These are phyloP conservation scores for Monosporascus sp. DNA, from an alignment of 2,329 filamentous ascomycete genomes.

Conservation along the genomic window DNA sequence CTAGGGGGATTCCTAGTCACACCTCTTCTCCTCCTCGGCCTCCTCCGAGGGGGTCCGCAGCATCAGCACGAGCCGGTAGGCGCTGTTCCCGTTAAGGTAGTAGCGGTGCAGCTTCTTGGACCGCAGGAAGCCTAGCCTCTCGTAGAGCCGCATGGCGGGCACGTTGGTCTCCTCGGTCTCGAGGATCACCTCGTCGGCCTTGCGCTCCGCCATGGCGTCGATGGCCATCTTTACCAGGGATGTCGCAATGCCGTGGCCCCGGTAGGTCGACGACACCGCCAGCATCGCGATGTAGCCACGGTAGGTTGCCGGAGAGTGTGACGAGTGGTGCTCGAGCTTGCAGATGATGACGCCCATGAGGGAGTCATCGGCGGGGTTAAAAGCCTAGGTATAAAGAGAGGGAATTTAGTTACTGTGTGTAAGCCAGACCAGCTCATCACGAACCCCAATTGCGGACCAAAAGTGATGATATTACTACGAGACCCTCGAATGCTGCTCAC, in stretches of 20 bases:
- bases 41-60: conserved; percentile 48
- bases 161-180: conserved; percentile 94
- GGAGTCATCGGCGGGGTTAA: conserved; percentile 54
- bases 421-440: background rate
- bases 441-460: too few species aligned
- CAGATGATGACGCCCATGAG: conserved; percentile 90
- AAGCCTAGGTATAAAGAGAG: conserved; percentile 37
- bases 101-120: conserved; percentile 93
- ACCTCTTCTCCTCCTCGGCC: conserved; percentile 1
- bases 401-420: background rate
- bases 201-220: conserved; percentile 77
- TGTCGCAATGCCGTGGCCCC: conserved; percentile 83
- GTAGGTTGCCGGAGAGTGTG: conserved; percentile 67
- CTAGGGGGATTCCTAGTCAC: conserved; percentile 3
- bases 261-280: conserved; percentile 75
- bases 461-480: conserved; percentile 4
- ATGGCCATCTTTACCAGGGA: conserved; percentile 85
- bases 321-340: conserved; percentile 87
- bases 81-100: conserved; percentile 93
- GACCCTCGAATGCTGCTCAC: conserved; percentile 40
- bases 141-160: conserved; percentile 87
- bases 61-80: conserved; percentile 81
- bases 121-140: conserved; percentile 83
- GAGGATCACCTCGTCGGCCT: conserved; percentile 90
- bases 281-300: conserved; percentile 98